phyloP scores from a whole-genome alignment of 441 rosid genomes.

The Adansonia gregorii region DNA sequence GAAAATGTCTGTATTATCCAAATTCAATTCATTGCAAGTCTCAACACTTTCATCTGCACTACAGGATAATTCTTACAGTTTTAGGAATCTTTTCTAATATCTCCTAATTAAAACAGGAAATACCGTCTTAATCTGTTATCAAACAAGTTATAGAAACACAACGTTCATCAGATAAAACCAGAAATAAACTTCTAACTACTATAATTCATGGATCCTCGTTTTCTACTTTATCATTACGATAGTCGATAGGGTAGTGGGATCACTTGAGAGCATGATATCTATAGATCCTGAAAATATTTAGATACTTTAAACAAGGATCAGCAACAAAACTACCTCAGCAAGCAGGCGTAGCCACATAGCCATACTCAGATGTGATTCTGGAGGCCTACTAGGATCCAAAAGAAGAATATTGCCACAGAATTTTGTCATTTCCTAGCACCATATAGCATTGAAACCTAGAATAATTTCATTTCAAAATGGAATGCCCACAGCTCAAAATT shows the following conservation, averaged over 20 bases:
- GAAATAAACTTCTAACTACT: not conserved
- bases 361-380: not conserved
- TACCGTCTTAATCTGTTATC: not conserved
- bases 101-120: not conserved
- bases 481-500: not conserved
- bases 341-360: not conserved
- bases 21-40: not conserved
- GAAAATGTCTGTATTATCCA: not conserved
- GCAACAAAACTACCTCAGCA: not conserved
- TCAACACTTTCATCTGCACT: not conserved
- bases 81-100: not conserved
- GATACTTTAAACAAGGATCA: not conserved
- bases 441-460: not conserved
- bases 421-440: not conserved
- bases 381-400: not conserved
- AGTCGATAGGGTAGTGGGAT: not conserved
- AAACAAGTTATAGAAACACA: not conserved
- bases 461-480: not conserved
- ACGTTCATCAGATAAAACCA: not conserved
- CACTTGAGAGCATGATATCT: not conserved
- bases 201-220: not conserved
- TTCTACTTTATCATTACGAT: not conserved
- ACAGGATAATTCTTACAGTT: not conserved
- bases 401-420: not conserved
- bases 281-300: not conserved